These are phyloP conservation scores for Rickenella mellea DNA, from an alignment of 768 basidiomycete species.

Conservation along the genomic window DNA sequence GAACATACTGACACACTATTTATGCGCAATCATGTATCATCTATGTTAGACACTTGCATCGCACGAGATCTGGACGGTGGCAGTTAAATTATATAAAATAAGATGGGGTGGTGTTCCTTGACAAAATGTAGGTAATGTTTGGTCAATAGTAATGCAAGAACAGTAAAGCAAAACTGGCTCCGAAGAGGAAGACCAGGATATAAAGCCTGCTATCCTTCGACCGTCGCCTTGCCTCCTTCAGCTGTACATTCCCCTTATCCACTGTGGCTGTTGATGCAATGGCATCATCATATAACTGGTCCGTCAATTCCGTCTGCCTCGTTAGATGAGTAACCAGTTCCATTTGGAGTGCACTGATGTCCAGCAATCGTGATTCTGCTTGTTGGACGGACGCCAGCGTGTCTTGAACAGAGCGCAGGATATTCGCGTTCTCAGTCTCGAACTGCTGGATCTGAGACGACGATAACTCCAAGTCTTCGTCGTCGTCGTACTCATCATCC, in stretches of 20 bases:
- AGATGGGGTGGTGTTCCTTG: background rate
- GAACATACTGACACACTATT: background rate
- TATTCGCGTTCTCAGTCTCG: conserved; percentile 82
- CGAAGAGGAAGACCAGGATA: conserved; percentile 84
- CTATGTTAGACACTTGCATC: background rate
- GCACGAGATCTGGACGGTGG: background rate
- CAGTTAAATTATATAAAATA: background rate
- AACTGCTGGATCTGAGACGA: conserved; percentile 87
- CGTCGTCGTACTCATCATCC: conserved; percentile 47
- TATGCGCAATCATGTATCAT: background rate
- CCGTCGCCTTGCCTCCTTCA: conserved; percentile 81
- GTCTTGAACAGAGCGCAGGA: conserved; percentile 76
- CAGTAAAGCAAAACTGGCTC: conserved; percentile 82
- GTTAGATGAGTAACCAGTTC: conserved; percentile 84
- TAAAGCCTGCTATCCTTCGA: conserved; percentile 84
- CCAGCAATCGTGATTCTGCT: conserved; percentile 85
- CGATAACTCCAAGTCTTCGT: conserved; percentile 75
- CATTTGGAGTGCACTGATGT: conserved; percentile 89
- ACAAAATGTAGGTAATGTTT: conserved; percentile 1
- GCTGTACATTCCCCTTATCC: conserved; percentile 82
- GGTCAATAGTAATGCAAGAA: conserved; percentile 88
- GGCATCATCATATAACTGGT: conserved; percentile 91
- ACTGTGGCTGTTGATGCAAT: conserved; percentile 79
- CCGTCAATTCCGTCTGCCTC: conserved; percentile 84
- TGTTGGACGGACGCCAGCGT: conserved; percentile 83